Percentiles rank a stretch among this genome's conserved stretches.
Evolutionary conservation across 352 stramenopile genomes (phyloP).

Genomic region (Phytophthora aleatoria): DNA sequence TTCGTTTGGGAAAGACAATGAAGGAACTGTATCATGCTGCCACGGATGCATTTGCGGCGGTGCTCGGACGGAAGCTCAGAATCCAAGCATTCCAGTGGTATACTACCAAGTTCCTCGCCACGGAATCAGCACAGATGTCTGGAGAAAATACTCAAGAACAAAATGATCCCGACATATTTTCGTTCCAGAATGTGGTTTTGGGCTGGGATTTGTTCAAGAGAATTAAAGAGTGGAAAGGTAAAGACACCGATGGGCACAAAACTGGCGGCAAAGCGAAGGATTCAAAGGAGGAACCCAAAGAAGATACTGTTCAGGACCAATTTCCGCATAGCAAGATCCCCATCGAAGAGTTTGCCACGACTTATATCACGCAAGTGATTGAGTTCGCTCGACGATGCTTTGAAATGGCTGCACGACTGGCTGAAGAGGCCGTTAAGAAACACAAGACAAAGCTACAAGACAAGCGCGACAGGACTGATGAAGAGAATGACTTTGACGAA

Average conservation of each 20-base stretch:
- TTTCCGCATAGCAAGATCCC: conserved; percentile 13
- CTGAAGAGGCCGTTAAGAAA: conserved; percentile 19
- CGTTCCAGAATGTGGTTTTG: conserved; percentile 51
- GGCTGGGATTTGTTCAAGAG: conserved; percentile 53
- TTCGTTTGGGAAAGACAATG: conserved; percentile 66
- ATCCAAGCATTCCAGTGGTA: conserved; percentile 47
- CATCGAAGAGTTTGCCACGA: conserved; percentile 51
- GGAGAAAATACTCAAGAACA: background rate
- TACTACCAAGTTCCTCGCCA: conserved; percentile 11
- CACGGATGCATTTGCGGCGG: conserved; percentile 61
- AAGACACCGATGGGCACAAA: conserved; percentile 20
- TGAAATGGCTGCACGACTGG: conserved; percentile 60
- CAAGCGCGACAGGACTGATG: background rate
- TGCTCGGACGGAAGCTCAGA: conserved; percentile 52
- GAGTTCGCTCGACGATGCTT: conserved; percentile 74
- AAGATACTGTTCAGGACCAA: conserved; percentile 1
- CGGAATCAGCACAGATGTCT: background rate
- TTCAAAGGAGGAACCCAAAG: conserved; percentile 7
- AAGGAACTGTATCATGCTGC: conserved; percentile 72
- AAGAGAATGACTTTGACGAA: conserved; percentile 26
- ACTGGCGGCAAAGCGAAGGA: conserved; percentile 8
- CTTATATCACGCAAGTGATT: conserved; percentile 58
- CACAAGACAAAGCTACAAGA: conserved; percentile 15
- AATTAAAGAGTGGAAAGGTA: conserved; percentile 60
- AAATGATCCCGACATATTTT: conserved; percentile 6